Evolutionary conservation across 2,329 filamentous ascomycete species (phyloP), one percentile per base, ranked within the genome.

Genomic region (Talaromyces rugulosus): DNA sequence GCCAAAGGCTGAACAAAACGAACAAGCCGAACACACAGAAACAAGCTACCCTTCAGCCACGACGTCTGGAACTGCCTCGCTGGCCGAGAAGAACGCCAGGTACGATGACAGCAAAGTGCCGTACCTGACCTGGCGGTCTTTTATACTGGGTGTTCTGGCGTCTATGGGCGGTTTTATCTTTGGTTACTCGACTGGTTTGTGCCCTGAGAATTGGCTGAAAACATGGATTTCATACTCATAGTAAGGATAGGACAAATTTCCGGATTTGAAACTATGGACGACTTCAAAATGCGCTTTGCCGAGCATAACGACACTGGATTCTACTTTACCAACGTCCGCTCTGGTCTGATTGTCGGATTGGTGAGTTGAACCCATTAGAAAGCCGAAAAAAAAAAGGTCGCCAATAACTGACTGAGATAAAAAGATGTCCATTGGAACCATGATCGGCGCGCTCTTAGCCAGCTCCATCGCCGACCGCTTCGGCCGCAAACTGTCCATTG

Each of bases 81-180:
- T 60, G 23, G 62, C 66, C 2, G 74, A 77, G 67, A 76, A 76
- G 65, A 68, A 74, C 64, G 63, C 66, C 47, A 67, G 68, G 8
- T 65, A 75, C 51, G 76, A 80, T 65, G 75, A 80, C 50, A 76
- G 76, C 54, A 77, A 78, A 14, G 72, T 80, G 64, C 72, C 73
- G 40, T 76, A 77, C 55, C 62, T 81, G 58, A 80, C 79, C 61
- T 73, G 73, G 70, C 73, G 75, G 5, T 76, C 78, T 0, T 73
- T 78, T 63, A 70, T 77, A 62, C 74, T 81, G 64, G 77, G 77
- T 56, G 56, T 80, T 44, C 71, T 80, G 61, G 78, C 79, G 50
- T 80, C 78, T 5, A 80, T 81, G 75, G 78, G 79, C 65, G 78
- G 79, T 64, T 77, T 81, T 67, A 76, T 80, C 62, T 80, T 80